A percentile compares a stretch with the other conserved stretches of the same genome.
Evolutionary conservation across 352 stramenopile genomes (phyloP).

Genomic region (Globisporangium echinulatum): DNA sequence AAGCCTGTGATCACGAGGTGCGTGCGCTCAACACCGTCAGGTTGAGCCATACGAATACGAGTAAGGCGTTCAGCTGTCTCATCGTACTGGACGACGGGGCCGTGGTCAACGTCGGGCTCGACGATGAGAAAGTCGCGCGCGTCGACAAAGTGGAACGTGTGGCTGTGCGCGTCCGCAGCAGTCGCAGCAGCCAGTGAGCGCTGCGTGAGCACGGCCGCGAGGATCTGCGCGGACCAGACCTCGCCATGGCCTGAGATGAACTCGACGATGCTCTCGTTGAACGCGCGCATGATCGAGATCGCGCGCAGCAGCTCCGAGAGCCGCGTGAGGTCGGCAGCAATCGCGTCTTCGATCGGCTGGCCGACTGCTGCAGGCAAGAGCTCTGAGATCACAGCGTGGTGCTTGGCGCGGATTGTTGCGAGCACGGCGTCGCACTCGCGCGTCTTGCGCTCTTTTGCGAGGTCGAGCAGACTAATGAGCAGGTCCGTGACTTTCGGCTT

Average conservation of each 20-base stretch:
- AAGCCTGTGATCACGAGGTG: conserved; percentile 95
- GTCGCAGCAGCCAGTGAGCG: conserved; percentile 10
- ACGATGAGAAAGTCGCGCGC: conserved; percentile 86
- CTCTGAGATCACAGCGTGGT: conserved; percentile 61
- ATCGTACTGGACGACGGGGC: conserved; percentile 74
- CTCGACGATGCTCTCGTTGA: conserved; percentile 81
- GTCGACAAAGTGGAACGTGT: conserved; percentile 89
- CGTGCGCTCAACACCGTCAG: conserved; percentile 32
- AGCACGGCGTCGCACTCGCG: conserved; percentile 67
- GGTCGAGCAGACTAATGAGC: conserved; percentile 86
- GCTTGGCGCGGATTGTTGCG: conserved; percentile 68
- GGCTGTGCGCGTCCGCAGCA: conserved; percentile 35
- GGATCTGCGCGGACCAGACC: conserved; percentile 92
- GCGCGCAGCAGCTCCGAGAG: conserved; percentile 76
- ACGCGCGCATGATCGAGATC: conserved; percentile 87
- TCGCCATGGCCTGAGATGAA: conserved; percentile 96
- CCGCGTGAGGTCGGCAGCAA: conserved; percentile 56
- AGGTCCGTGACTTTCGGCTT: conserved; percentile 96
- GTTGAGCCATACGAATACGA: conserved; percentile 4
- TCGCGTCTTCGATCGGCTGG: conserved; percentile 47
- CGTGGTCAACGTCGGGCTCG: conserved; percentile 71
- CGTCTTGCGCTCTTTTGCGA: conserved; percentile 81
- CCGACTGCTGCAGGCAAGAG: conserved; percentile 45
- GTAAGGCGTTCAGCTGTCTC: conserved; percentile 17
- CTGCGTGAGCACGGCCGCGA: conserved; percentile 72